These are phyloP conservation scores for Asterionellopsis glacialis DNA, from an alignment of 108 stramenopile genomes.

Conservation along the genomic window DNA sequence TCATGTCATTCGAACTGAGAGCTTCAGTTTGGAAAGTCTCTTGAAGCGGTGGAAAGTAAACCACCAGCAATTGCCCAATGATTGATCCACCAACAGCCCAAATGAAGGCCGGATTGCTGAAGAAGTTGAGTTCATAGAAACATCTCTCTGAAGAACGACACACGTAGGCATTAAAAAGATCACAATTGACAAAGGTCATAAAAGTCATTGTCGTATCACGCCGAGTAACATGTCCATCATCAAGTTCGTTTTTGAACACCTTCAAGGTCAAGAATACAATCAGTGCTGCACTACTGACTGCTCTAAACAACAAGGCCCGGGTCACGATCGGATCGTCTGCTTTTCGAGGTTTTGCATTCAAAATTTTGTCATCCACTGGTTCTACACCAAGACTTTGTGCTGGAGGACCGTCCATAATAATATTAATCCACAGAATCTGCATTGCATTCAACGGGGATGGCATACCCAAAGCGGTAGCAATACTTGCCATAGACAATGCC, in stretches of 20 bases:
- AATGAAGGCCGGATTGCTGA: conserved; percentile 85
- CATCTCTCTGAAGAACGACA: conserved; percentile 81
- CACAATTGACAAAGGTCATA: conserved; percentile 96
- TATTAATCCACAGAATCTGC: conserved; percentile 98
- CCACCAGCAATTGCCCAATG: conserved; percentile 86
- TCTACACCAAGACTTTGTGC: conserved; percentile 92
- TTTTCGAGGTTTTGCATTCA: conserved; percentile 84
- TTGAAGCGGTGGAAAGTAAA: conserved; percentile 90
- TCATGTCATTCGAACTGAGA: conserved; percentile 67
- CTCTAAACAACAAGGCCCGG: conserved; percentile 72
- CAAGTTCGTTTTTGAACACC: conserved; percentile 85
- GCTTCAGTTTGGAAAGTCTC: conserved; percentile 93
- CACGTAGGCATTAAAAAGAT: conserved; percentile 93
- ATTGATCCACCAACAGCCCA: conserved; percentile 82
- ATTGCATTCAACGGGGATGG: conserved; percentile 95
- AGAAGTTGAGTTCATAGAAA: conserved; percentile 77
- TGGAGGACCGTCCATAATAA: conserved; percentile 98
- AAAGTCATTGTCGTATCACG: conserved; percentile 98
- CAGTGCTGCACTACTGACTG: conserved; percentile 78
- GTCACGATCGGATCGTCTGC: conserved; percentile 89
- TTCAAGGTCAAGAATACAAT: conserved; percentile 85
- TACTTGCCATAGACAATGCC: conserved; percentile 87
- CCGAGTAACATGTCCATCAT: conserved; percentile 71
- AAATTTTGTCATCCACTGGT: conserved; percentile 79
- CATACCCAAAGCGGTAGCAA: conserved; percentile 81